These are phyloP conservation scores for Mucor lusitanicus DNA, from an alignment of 371 early-diverging fungal species.

Conservation along the genomic window DNA sequence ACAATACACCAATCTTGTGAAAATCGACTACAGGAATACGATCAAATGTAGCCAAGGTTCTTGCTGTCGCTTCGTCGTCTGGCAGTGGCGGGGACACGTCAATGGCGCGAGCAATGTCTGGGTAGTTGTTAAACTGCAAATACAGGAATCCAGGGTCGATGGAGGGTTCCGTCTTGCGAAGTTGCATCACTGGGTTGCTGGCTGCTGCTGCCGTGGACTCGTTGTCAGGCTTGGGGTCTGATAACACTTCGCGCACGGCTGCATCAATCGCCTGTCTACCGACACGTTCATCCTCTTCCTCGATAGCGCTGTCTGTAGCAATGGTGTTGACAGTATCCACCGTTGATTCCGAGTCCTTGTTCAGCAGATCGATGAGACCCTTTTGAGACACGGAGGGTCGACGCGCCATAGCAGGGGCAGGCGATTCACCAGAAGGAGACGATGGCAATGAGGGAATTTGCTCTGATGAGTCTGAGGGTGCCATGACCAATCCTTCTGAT, in stretches of 20 bases:
- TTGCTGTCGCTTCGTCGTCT: conserved; percentile 72
- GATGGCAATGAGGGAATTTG: neutral
- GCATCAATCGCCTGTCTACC: neutral
- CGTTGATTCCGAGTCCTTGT: conserved; percentile 1
- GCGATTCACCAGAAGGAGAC: neutral
- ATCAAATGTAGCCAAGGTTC: conserved; percentile 84
- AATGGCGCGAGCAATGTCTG: conserved; percentile 57
- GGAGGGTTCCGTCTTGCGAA: conserved; percentile 48
- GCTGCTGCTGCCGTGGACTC: neutral
- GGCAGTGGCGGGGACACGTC: conserved; percentile 73
- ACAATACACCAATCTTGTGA: conserved; percentile 94
- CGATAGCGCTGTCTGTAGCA: neutral
- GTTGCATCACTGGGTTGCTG: conserved; percentile 1
- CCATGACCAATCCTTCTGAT: conserved; percentile 7
- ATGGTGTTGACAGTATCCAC: neutral
- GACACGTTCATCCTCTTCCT: neutral
- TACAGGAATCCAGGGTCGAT: conserved; percentile 68
- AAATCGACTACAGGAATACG: conserved; percentile 89
- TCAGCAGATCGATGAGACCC: neutral
- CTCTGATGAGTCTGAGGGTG: conserved; percentile 2
- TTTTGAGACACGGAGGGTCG: conserved; percentile 6
- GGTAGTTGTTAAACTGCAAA: conserved; percentile 72
- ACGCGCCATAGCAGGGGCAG: neutral
- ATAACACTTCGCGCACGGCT: conserved; percentile 28
- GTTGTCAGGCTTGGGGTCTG: conserved; percentile 22